Evolutionary conservation across 306 rosid species (phyloP), one percentile per base, ranked within the genome.

Genomic region (Vigna angularis): DNA sequence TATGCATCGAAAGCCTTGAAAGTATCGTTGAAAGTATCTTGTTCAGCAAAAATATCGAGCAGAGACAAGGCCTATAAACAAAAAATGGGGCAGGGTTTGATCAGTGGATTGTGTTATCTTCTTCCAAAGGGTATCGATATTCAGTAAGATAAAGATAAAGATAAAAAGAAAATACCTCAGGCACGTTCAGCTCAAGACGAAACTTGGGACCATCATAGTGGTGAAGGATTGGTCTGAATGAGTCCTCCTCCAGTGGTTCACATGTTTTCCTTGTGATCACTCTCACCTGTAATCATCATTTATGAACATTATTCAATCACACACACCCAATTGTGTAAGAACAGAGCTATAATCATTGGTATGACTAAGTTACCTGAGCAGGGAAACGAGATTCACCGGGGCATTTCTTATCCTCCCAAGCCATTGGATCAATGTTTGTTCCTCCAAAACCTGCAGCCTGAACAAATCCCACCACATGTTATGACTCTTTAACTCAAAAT

Each of bases 131-230:
- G 45, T 17, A 47, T 11, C n/a, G 70, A 76, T 26, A 71, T 18
- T 52, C 0, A 26, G 16, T 45, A 70, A 62, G 59, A 9, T 64
- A n/a, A 66, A 34, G 55, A 51, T n/a, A 7, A 40, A 9, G 7
- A 34, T 34, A 34, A 44, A 11, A 12, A 44, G 3, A 15, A 32
- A 74, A 50, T 76, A 94, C 98, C 98, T 96, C 99, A 0, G 99
- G 97, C 32, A 96, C 86, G 52, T 85, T 96, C 3, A 96, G 90
- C 58, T 96, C 99, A 51, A 96, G 99, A 18, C 99, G 97, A 70
- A 96, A 96, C 77, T 96, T 96, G n/a, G 99, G 99, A 20, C 99
- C 99, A 58, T 96, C 99, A 40, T 96, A 96, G 80, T 96, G 99
- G 67, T 96, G 98, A 80, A 96, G 99, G 77, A 96, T 90, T 84